Base-by-base conservation (phyloP, 1,139 yeast genomes). In the Maudiozyma humilis region DNA sequence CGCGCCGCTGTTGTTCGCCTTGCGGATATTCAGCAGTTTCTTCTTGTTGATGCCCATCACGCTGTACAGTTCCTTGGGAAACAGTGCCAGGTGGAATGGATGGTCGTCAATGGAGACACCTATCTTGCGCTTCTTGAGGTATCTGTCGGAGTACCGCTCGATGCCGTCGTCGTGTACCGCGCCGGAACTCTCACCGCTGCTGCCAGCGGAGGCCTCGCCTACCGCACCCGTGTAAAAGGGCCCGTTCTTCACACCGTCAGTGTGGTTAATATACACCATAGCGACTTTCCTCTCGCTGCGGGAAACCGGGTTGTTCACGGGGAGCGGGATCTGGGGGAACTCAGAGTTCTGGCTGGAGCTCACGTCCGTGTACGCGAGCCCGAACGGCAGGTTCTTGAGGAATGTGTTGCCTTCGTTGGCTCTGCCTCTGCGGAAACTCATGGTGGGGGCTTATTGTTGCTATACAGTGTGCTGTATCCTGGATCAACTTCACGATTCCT, bases 21-120 rank as follows among this genome's bases (percentile, higher is more conserved):
- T 68, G 0, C 80, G 71, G 40, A 79, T 57, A 18, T 73, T 68
- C 43, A 81, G 62, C n/a, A 77, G 61, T 53, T 76, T 76, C 57
- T 73, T 74, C 56, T 71, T 71, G 50, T 75, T 72, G 10, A 80
- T 73, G 3, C 89, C 91, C 83, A 83, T 79, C 29, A 82, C 86
- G 20, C 73, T 66, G 53, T 84, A 81, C 46, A 91, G 68, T 61
- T 91, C 97, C 20, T 70, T 72, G 1, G 97, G 97, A 63, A 89
- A 86, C 50, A 83, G 72, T 45, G 76, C 78, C 23, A 75, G 55
- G 49, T 75, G 74, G 60, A 82, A 87, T 1, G 96, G 95, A 65
- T 86, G 93, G 47, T 85, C 94, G 51, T 82, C 83, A 15, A 84
- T 76, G 3, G 93, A 79, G 45, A 82, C 73, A 1, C 91, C 91